phyloP scores from a whole-genome alignment of 2,329 filamentous ascomycete species.

The Arthrocladium fulminans region DNA sequence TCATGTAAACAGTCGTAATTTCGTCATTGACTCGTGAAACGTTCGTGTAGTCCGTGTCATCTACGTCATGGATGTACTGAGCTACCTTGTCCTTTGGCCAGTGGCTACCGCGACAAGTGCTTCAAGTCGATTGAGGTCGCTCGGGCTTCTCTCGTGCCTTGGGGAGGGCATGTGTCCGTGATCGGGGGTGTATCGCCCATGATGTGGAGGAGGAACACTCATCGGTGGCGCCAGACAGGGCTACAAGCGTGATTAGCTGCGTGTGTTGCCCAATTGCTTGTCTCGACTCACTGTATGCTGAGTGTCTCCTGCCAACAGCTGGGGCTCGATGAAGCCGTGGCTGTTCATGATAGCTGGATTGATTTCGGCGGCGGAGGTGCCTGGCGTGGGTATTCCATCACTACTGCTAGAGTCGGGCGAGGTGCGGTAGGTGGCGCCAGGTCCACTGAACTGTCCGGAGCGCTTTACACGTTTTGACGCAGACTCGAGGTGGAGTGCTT shows the following conservation, averaged over 20 bases:
- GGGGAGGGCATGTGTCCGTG: constrained; percentile 11
- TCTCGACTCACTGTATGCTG: constrained; percentile 10
- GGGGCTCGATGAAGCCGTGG: constrained; percentile 39
- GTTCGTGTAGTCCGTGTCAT: constrained; percentile 1
- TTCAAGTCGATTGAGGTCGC: constrained; percentile 41
- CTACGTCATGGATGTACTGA: neutral
- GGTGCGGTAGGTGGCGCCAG: constrained; percentile 28
- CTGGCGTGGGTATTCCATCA: constrained; percentile 40
- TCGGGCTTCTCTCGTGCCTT: constrained; percentile 21
- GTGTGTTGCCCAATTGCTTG: constrained; percentile 2
- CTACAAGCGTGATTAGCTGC: constrained; percentile 9
- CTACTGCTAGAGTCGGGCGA: constrained; percentile 43
- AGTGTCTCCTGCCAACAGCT: constrained; percentile 19
- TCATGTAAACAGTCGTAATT: constrained; percentile 1
- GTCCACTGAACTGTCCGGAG: constrained; percentile 29
- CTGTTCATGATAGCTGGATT: constrained; percentile 42
- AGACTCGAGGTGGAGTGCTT: constrained; percentile 13
- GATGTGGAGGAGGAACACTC: neutral
- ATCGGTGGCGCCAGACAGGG: constrained; percentile 4
- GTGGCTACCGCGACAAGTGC: constrained; percentile 44
- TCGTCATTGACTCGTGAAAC: constrained; percentile 1
- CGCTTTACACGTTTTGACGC: constrained; percentile 23
- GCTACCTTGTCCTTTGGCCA: constrained; percentile 29
- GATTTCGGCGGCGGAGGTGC: constrained; percentile 39
- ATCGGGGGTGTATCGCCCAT: constrained; percentile 1